Conservation (phyloP, 768 basidiomycete genomes). For the Pleurotus tuoliensis region DNA sequence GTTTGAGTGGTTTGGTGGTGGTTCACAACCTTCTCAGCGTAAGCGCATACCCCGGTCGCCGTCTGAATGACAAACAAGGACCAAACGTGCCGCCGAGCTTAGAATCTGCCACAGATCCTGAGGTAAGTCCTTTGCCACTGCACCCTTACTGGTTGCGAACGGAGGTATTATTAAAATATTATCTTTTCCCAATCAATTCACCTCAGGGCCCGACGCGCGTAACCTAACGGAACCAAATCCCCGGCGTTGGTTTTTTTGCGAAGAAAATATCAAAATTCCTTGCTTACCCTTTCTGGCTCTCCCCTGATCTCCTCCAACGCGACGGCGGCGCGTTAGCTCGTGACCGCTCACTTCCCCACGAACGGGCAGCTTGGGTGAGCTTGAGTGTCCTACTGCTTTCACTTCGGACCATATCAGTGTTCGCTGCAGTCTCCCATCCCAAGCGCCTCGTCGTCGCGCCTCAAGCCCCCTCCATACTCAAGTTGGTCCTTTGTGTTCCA, state of each 20-base stretch:
- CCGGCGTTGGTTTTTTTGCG: not conserved
- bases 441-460: constrained; percentile 21
- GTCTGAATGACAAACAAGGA: not conserved
- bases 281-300: constrained; percentile 4
- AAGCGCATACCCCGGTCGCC: not conserved
- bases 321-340: constrained; percentile 8
- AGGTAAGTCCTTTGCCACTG: not conserved
- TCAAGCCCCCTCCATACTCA: constrained; percentile 26
- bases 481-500: constrained; percentile 20
- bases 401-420: not conserved
- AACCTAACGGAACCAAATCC: constrained; percentile 8
- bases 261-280: not conserved
- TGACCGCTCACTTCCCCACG: constrained; percentile 4
- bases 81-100: not conserved
- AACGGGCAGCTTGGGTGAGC: not conserved
- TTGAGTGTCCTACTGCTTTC: not conserved
- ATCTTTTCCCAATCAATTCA: not conserved
- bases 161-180: constrained; percentile 4
- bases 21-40: not conserved
- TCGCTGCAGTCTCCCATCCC: not conserved
- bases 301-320: constrained; percentile 8
- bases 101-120: not conserved
- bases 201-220: constrained; percentile 8
- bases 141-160: constrained; percentile 6
- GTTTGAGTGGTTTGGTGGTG: not conserved